Base-by-base conservation (phyloP, 345 rosid species). In the Odontarrhena argentea region DNA sequence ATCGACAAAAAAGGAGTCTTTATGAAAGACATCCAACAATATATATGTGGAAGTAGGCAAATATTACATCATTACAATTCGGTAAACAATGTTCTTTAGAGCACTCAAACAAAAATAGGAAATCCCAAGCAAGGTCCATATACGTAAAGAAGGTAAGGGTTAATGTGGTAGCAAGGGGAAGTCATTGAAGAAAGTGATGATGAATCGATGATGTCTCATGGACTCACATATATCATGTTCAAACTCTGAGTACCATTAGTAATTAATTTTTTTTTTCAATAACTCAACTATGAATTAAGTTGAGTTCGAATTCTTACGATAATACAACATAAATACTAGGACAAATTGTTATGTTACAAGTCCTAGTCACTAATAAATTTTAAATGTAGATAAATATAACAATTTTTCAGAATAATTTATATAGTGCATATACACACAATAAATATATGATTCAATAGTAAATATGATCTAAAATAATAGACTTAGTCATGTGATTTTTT, bases 51-150 rank as follows among this genome's bases (percentile, higher is more conserved):
- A 68, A 28, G 22, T 18, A 18, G 22, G 44, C 52, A 43, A 43
- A 66, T 55, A 34, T 26, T 45, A 35, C 71, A 55, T 55, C 63
- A 45, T 15, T 63, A 67, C 44, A 69, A 60, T 69, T 69, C 22
- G 60, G 67, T 60, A 59, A 53, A 50, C 60, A 60, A 38, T 60
- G 25, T 44, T 60, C 24, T 24, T 7, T 2, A 9, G 9, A 52
- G 32, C 47, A 51, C 41, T 30, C 11, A 38, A 40, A 64, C 22
- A 12, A 25, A 26, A 40, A 41, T 7, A 24, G 7, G 15, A 58
- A 44, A 44, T 32, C 42, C 14, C 53, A 8, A 9, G 9, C 18
- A 46, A 9, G 41, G 41, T 64, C 30, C 37, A 64, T 38, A 64
- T 38, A 6, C 12, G 25, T 36, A 24, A 63, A 48, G 0, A 38